These are phyloP conservation scores for Cercospora citrullina DNA, from an alignment of 2,329 filamentous ascomycete genomes.

Conservation along the genomic window DNA sequence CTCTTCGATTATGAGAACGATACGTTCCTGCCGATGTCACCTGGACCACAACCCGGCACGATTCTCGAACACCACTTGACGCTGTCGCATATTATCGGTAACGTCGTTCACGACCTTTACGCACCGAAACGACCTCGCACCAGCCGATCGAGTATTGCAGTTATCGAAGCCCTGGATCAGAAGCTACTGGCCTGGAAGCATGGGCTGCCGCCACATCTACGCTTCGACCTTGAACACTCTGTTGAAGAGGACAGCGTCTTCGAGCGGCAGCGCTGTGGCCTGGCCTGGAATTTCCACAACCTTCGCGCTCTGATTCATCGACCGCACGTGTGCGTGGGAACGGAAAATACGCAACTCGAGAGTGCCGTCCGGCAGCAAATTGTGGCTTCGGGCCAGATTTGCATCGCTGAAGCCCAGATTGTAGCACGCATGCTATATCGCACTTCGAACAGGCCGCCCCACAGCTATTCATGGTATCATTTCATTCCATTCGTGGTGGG, in stretches of 20 bases:
- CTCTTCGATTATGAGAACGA: slow-evolving; percentile 15
- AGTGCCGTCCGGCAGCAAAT: slow-evolving; percentile 7
- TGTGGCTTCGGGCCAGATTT: slow-evolving; percentile 10
- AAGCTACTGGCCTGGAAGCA: slow-evolving; percentile 17
- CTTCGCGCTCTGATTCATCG: slow-evolving; percentile 17
- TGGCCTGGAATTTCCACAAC: slow-evolving; percentile 19
- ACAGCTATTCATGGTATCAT: slow-evolving; percentile 16
- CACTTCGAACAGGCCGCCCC: slow-evolving; percentile 6
- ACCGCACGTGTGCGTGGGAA: slow-evolving; percentile 9
- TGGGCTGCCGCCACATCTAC: slow-evolving; percentile 14
- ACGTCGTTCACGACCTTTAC: slow-evolving; percentile 18
- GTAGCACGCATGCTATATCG: slow-evolving; percentile 13
- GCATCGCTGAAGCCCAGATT: slow-evolving; percentile 14
- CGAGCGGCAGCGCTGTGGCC: slow-evolving; percentile 11
- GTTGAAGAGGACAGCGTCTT: slow-evolving; percentile 1
- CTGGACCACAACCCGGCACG: slow-evolving; percentile 1
- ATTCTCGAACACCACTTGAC: slow-evolving; percentile 4
- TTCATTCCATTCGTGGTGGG: slow-evolving; percentile 16
- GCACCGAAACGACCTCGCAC: slow-evolving; percentile 8
- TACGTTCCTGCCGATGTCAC: background rate
- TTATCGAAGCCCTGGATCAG: slow-evolving; percentile 14
- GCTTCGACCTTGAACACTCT: slow-evolving; percentile 18
- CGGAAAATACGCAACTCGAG: background rate
- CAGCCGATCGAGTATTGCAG: background rate
- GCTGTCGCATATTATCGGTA: slow-evolving; percentile 11